These are phyloP conservation scores for Cercospora nicotianae DNA, from an alignment of 2,329 filamentous ascomycete species.

Conservation along the genomic window DNA sequence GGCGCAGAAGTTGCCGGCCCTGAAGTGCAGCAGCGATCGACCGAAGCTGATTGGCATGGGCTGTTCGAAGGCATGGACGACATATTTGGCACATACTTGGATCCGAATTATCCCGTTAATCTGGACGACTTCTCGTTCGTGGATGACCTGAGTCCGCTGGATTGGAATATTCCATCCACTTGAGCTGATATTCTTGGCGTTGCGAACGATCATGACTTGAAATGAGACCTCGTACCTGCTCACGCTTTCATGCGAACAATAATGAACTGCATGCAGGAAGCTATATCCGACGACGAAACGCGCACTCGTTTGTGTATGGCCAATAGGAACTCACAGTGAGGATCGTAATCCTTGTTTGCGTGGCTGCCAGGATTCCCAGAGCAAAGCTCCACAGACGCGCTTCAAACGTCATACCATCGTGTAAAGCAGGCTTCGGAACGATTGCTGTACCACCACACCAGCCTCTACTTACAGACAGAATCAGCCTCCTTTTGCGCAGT, in stretches of 20 bases:
- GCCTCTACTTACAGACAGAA: slow-evolving; percentile 18
- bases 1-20: neutral
- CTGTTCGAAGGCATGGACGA: slow-evolving; percentile 40
- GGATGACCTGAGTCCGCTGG: slow-evolving; percentile 32
- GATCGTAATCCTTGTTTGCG: slow-evolving; percentile 8
- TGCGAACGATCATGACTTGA: neutral
- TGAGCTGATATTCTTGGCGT: slow-evolving; percentile 13
- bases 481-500: slow-evolving; percentile 1
- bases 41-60: slow-evolving; percentile 20
- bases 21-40: slow-evolving; percentile 7
- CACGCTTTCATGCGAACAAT: neutral
- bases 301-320: neutral
- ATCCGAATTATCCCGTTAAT: slow-evolving; percentile 39
- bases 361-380: slow-evolving; percentile 9
- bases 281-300: neutral
- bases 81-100: slow-evolving; percentile 38
- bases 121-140: slow-evolving; percentile 38
- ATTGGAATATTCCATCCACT: slow-evolving; percentile 24
- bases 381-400: slow-evolving; percentile 13
- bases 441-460: slow-evolving; percentile 13
- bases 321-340: neutral
- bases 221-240: neutral
- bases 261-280: neutral
- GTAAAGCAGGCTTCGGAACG: slow-evolving; percentile 16
- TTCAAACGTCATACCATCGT: slow-evolving; percentile 14